Conservation (phyloP, 2,329 filamentous ascomycete species). For the Verticillium isaacii region DNA sequence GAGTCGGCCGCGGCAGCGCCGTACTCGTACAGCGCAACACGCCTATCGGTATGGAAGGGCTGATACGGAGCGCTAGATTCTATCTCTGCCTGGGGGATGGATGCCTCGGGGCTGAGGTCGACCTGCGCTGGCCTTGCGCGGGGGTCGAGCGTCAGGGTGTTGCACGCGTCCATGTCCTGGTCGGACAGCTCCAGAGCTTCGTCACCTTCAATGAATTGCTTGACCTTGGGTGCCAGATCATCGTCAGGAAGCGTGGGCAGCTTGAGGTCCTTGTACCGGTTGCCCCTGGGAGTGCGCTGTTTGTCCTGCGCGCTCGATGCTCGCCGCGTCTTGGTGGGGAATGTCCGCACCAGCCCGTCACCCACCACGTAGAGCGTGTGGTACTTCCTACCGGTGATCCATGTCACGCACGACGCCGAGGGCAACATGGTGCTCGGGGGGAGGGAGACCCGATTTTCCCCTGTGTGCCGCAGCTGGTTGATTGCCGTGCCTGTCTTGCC, state of each 20-base stretch:
- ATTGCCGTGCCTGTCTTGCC: conserved; percentile 67
- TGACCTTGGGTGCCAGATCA: conserved; percentile 49
- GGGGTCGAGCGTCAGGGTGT: conserved; percentile 46
- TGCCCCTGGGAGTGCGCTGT: conserved; percentile 47
- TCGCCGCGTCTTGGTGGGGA: conserved; percentile 53
- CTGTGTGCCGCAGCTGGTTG: conserved; percentile 67
- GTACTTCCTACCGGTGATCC: conserved; percentile 58
- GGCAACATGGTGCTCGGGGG: conserved; percentile 52
- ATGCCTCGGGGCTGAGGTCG: conserved; percentile 52
- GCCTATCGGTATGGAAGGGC: conserved; percentile 87
- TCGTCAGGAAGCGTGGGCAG: conserved; percentile 60
- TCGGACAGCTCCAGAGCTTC: conserved; percentile 51
- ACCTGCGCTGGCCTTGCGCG: conserved; percentile 30
- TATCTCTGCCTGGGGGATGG: conserved; percentile 75
- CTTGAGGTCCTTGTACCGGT: conserved; percentile 62
- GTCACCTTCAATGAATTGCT: conserved; percentile 51
- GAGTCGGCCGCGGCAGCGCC: conserved; percentile 20
- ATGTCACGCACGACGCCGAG: conserved; percentile 56
- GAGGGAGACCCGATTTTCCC: conserved; percentile 69
- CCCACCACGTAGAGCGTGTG: conserved; percentile 62
- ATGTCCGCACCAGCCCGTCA: conserved; percentile 61
- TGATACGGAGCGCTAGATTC: conserved; percentile 95
- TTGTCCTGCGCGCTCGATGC: conserved; percentile 49
- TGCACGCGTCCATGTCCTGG: conserved; percentile 47
- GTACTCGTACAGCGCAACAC: conserved; percentile 74